These are phyloP conservation scores for Fusarium paranaense DNA, from an alignment of 2,329 filamentous ascomycete genomes.

Conservation along the genomic window DNA sequence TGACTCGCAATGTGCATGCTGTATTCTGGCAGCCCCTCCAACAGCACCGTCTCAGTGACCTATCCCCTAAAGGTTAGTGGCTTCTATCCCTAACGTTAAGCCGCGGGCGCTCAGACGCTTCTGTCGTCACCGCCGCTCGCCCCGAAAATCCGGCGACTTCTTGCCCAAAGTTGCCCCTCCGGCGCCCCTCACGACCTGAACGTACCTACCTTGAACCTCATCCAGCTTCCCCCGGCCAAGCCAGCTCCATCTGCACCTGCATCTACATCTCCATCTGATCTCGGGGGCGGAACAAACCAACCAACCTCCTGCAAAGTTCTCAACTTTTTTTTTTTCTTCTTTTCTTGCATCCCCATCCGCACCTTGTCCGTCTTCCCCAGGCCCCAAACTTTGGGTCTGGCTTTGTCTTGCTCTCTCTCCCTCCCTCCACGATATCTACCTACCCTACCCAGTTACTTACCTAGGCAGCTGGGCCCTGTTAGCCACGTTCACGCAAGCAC, in stretches of 20 bases:
- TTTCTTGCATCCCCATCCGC: not conserved
- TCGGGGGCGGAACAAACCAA: slow-evolving; percentile 9
- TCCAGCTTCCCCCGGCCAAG: slow-evolving; percentile 7
- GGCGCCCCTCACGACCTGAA: slow-evolving; percentile 18
- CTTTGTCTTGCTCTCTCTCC: not conserved
- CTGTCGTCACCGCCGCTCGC: slow-evolving; percentile 41
- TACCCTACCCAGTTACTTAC: slow-evolving; percentile 11
- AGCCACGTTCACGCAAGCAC: slow-evolving; percentile 8
- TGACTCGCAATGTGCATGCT: not conserved
- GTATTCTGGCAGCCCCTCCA: not conserved
- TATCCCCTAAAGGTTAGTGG: slow-evolving; percentile 16
- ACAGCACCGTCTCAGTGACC: not conserved
- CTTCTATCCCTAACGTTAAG: not conserved
- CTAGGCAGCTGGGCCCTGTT: slow-evolving; percentile 8
- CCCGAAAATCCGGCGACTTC: slow-evolving; percentile 17
- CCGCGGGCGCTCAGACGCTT: slow-evolving; percentile 22
- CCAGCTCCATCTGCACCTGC: slow-evolving; percentile 13
- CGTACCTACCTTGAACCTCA: slow-evolving; percentile 16
- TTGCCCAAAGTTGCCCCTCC: slow-evolving; percentile 35
- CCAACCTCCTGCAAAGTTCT: slow-evolving; percentile 24
- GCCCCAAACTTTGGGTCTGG: not conserved
- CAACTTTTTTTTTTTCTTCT: not conserved
- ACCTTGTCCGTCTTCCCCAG: not conserved
- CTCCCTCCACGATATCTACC: slow-evolving; percentile 7
- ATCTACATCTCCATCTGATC: slow-evolving; percentile 33